These are phyloP conservation scores for Acacia melanoxylon DNA, from an alignment of 306 rosid species.

Conservation along the genomic window DNA sequence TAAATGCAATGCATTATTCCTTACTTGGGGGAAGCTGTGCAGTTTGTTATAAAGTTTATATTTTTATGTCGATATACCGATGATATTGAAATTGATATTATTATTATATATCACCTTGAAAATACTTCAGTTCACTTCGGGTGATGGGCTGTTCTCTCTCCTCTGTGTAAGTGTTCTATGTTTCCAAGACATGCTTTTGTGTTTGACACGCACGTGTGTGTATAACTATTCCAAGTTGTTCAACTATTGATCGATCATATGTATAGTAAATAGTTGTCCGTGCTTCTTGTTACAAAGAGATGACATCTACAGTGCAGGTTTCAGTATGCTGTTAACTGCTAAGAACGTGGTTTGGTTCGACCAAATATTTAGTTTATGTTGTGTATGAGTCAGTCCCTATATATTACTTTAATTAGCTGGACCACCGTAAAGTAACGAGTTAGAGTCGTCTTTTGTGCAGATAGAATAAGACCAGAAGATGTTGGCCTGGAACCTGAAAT, in stretches of 20 bases:
- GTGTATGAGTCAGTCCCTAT: background rate
- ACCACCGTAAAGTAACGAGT: background rate
- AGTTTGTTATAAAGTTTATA: background rate
- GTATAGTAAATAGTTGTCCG: background rate
- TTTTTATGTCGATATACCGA: background rate
- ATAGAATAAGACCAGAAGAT: constrained; percentile 60
- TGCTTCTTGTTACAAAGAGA: background rate
- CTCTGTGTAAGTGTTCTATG: background rate
- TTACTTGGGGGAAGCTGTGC: background rate
- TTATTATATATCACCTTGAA: background rate
- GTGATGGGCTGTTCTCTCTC: background rate
- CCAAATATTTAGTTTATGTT: background rate
- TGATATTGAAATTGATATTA: too few species aligned
- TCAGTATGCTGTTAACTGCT: background rate
- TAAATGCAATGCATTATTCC: background rate
- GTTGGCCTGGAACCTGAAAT: constrained; percentile 67
- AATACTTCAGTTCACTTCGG: background rate
- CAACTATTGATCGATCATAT: background rate
- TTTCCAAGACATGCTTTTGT: too few species aligned
- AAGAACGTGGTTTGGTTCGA: background rate
- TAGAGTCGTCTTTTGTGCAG: constrained; percentile 45
- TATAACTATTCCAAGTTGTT: background rate
- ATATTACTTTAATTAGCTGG: background rate
- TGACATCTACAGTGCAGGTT: background rate
- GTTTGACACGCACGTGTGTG: background rate